Evolutionary conservation across 495 filamentous ascomycete genomes (phyloP), one percentile per base, ranked within the genome.

Genomic region (Aspergillus cavernicola): DNA sequence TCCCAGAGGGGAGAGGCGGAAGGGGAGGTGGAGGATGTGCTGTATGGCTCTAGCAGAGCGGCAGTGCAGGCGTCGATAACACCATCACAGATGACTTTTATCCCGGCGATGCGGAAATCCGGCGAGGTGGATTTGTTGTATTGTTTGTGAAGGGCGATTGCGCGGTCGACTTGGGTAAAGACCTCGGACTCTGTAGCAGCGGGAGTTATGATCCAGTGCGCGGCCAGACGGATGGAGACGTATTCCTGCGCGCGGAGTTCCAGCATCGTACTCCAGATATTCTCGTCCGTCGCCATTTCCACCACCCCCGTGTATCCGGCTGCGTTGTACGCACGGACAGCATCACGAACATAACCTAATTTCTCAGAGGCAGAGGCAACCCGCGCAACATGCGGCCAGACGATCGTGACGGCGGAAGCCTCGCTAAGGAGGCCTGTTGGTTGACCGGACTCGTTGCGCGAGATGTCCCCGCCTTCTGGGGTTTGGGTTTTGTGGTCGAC

Each of bases 21-120:
- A n/a, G 31, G 15, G 10, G 20, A 19, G 15, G 4, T 11, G 0
- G 32, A 36, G 20, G n/a, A n/a, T n/a, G 45, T 38, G 3, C 18
- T 75, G 12, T 87, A 87, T 5, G 84, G 83, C 61, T 85, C 75
- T 4, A 71, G 65, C 26, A 87, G 65, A 4, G 77, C 81, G 0
- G 84, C 84, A 4, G 84, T 87, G 62, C 83, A 87, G 0, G 78
- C 82, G 52, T 87, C 84, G 38, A 87, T 71, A 8, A 86, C 80
- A 1, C 84, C 84, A 50, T 87, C 84, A 51, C 82, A 83, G 37
- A 87, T 86, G 18, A 87, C 67, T 55, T 87, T 87, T 58, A 86
- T 79, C n/a, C 84, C 84, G 1, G 80, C 75, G 13, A 87, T 66
- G 24, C 80, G 69, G 43, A 83, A 81, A 37, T 80, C 74, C 0